Percentiles rank a stretch among this genome's conserved stretches.
Evolutionary conservation across 805 yeast species (phyloP).

Genomic region (Candida oleophila): DNA sequence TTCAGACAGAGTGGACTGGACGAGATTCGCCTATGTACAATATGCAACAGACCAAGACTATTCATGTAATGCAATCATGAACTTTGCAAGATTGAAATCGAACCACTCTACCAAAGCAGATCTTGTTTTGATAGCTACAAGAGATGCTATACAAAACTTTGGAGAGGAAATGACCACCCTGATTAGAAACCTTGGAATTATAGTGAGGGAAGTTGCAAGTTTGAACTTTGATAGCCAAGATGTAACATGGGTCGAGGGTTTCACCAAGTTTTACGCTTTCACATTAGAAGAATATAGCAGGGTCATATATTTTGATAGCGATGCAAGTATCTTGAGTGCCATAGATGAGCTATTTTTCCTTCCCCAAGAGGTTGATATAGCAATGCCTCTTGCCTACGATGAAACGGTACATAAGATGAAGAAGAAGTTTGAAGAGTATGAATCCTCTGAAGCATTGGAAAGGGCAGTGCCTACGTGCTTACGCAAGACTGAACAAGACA

Average conservation of each 20-base stretch:
- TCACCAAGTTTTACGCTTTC: conserved; percentile 56
- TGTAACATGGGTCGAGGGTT: conserved; percentile 47
- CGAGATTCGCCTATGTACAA: conserved; percentile 52
- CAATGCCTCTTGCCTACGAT: conserved; percentile 47
- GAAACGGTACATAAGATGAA: background rate
- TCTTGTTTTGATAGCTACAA: conserved; percentile 42
- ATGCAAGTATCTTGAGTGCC: conserved; percentile 37
- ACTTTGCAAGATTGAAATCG: conserved; percentile 32
- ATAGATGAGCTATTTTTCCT: conserved; percentile 53
- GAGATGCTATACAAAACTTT: background rate
- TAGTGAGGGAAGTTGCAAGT: conserved; percentile 6
- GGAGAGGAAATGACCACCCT: background rate
- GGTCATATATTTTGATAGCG: conserved; percentile 58
- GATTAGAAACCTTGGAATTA: conserved; percentile 12
- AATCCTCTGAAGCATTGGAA: background rate
- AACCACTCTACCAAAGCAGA: conserved; percentile 37
- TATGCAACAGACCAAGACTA: conserved; percentile 56
- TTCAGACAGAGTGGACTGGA: background rate
- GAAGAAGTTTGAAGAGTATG: background rate
- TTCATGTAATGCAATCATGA: conserved; percentile 51
- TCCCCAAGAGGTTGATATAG: conserved; percentile 43
- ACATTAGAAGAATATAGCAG: conserved; percentile 48
- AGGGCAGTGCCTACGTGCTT: background rate
- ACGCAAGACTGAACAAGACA: background rate
- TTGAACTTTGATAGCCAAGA: conserved; percentile 8